Conservation (phyloP, 2,329 filamentous ascomycete genomes). For the Claviceps pusilla region DNA sequence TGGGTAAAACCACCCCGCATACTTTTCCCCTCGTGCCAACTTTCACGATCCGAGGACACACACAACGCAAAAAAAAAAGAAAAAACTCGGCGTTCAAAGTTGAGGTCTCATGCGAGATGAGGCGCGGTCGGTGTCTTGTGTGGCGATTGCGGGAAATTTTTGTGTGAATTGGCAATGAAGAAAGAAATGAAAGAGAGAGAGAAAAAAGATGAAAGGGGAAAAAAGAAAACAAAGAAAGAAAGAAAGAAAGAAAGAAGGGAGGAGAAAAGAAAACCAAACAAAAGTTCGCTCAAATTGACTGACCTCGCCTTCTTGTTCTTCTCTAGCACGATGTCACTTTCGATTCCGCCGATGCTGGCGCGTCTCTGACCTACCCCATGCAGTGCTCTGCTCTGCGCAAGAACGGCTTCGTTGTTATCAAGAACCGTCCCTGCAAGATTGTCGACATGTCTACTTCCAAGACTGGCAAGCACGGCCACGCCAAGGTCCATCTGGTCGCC, state of each 20-base stretch:
- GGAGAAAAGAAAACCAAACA: too few species aligned
- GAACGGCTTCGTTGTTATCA: slow-evolving; percentile 98
- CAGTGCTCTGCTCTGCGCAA: slow-evolving; percentile 99
- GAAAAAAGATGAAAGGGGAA: too few species aligned
- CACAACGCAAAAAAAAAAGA: slow-evolving; percentile 6
- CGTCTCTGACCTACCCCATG: slow-evolving; percentile 88
- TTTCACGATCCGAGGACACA: slow-evolving; percentile 15
- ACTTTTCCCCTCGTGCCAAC: slow-evolving; percentile 18
- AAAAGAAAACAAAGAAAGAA: too few species aligned
- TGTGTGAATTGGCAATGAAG: background rate
- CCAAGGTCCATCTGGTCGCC: slow-evolving; percentile 97
- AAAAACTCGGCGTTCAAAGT: background rate
- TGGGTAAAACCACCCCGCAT: slow-evolving; percentile 33
- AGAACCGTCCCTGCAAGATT: slow-evolving; percentile 98
- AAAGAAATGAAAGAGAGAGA: background rate
- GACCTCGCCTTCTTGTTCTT: slow-evolving; percentile 2
- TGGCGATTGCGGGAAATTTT: background rate
- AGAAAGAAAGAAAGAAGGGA: too few species aligned
- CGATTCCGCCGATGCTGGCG: slow-evolving; percentile 90
- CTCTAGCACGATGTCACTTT: slow-evolving; percentile 56
- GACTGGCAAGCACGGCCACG: slow-evolving; percentile 99
- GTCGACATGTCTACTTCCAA: slow-evolving; percentile 99
- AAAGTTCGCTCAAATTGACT: slow-evolving; percentile 2
- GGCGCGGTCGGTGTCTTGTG: background rate
- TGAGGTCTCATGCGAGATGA: too few species aligned